Evolutionary conservation across 2,329 filamentous ascomycete genomes (phyloP).

Genomic region (Trichophyton mentagrophytes): DNA sequence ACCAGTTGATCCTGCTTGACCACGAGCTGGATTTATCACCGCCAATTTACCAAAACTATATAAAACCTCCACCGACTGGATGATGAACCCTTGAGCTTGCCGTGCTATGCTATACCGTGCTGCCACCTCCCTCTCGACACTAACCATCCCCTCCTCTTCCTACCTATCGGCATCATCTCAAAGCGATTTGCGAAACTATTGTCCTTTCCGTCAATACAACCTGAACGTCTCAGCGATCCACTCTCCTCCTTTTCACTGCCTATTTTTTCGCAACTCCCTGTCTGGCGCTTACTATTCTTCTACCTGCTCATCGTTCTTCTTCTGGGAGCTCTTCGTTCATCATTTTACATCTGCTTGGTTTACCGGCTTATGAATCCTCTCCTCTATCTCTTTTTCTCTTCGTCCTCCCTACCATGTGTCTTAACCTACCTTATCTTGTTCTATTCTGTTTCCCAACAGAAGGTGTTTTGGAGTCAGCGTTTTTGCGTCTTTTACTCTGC

Average conservation of each 20-base stretch:
- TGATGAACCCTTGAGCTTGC: neutral
- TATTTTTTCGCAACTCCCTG: neutral
- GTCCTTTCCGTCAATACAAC: neutral
- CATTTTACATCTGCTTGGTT: neutral
- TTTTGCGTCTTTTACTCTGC: neutral
- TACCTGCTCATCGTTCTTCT: neutral
- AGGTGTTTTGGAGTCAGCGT: neutral
- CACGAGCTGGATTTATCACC: neutral
- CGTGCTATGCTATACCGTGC: neutral
- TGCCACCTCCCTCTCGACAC: no score
- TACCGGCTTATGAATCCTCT: neutral
- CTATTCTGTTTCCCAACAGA: neutral
- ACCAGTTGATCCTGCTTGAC: constrained; percentile 11
- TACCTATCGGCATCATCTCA: neutral
- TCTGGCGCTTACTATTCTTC: neutral
- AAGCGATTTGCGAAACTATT: constrained; percentile 3
- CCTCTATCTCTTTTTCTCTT: neutral
- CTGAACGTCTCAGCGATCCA: neutral
- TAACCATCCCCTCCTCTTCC: neutral
- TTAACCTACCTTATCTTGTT: neutral
- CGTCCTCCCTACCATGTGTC: neutral
- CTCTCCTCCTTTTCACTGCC: neutral
- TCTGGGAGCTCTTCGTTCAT: neutral
- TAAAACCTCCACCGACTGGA: neutral
- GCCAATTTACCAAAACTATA: neutral